Evolutionary conservation across 2,329 filamentous ascomycete genomes (phyloP), one percentile per base, ranked within the genome.

Genomic region (Fusarium redolens): DNA sequence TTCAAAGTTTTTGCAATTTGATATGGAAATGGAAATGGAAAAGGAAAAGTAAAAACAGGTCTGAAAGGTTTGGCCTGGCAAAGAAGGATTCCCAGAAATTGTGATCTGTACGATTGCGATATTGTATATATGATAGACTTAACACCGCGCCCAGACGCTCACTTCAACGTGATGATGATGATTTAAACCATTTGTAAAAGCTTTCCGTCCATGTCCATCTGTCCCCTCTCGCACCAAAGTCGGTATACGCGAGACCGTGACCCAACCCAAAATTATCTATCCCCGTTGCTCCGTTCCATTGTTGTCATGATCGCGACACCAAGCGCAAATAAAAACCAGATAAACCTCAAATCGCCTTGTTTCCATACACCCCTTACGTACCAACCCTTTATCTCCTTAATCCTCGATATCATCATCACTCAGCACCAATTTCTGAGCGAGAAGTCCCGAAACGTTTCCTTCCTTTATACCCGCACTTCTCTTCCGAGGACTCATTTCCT

Each of bases 391-490:
- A 18, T 20, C 7, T 48, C 31, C 31, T n/a, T 50, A 84, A 76
- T 95, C 93, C 80, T 95, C 92, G 79, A 96, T 96, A 84, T 96
- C 93, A 82, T 96, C 93, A 77, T 96, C 93, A 75, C 91, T 94
- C 44, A 96, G 82, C 48, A 94, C 89, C 72, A 95, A 82, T 76
- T 92, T 92, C 79, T 91, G 89, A 69, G 90, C 87, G 45, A 86
- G 83, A 71, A 87, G 78, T 33, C 84, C 82, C 5, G 82, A 82
- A 48, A 83, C 78, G 14, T 78, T 80, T 5, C 80, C 73, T 57
- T 81, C 69, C 71, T 81, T 79, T 70, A 85, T 83, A 4, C 82
- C 80, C 20, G 81, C 71, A 31, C 74, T 80, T 77, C 82, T 86
- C 81, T 88, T 89, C 45, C 83, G 81, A 1, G 87, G 87, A 33